Base-by-base conservation (phyloP, 345 rosid species). In the Citrus glauca region DNA sequence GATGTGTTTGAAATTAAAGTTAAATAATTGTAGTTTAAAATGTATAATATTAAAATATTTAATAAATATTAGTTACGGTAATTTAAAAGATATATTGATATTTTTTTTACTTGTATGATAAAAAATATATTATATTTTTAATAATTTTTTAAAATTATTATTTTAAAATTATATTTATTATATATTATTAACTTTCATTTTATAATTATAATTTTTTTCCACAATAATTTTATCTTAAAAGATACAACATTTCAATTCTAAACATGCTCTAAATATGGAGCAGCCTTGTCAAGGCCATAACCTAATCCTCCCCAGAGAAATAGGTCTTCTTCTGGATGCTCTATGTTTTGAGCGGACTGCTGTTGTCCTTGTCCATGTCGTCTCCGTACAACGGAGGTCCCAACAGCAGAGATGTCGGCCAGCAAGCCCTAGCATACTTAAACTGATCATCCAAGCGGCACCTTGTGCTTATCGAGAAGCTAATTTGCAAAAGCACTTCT, bases 31-130 rank as follows among this genome's bases (percentile, higher is more conserved):
- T 3, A 32, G 3, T 0, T n/a, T 32, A 32, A 32, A 32, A 32
- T 0, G 4, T 32, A 0, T 0, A 32, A 32, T 32, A 32, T 0
- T 32, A 32, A 32, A 32, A 0, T 32, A 0, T 32, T 3, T 32
- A 0, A 0, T 3, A 32, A 32, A 32, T 0, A 0, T 32, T 32
- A 32, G 0, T 32, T 32, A 0, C 33, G 3, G 27, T 32, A 32
- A n/a, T n/a, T n/a, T n/a, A n/a, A n/a, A n/a, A n/a, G n/a, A n/a
- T n/a, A n/a, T n/a, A n/a, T n/a, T n/a, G n/a, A n/a, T n/a, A n/a
- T n/a, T n/a, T n/a, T n/a, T n/a, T n/a, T n/a, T n/a, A n/a, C 0
- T 30, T 30, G 32, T 32, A 32, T 0, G 33, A 32, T 32, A 0
- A 32, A 32, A 28, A 32, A 32, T 0, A 30, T 28, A 30, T 32